Base-by-base conservation (phyloP, 352 stramenopile species). In the Phytophthora pini region DNA sequence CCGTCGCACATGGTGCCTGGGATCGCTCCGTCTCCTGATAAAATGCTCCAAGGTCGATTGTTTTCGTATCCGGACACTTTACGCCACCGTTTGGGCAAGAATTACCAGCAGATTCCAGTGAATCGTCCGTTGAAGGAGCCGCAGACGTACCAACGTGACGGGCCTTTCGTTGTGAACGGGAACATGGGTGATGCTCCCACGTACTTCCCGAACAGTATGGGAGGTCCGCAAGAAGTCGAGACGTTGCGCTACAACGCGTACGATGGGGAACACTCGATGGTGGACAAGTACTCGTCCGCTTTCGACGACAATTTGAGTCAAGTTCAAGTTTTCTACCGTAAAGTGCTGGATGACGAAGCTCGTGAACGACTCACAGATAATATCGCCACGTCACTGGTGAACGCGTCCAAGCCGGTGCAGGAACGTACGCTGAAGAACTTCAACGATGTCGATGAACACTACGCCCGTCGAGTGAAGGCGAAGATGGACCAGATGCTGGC, bases 21-120 rank as follows among this genome's bases (percentile, higher is more conserved):
- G n/a, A 88, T 97, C 29, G 84, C 90, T 15, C 76, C 89, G 4
- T 96, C 85, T 13, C 84, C 88, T 4, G 90, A 97, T 56, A 94
- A 95, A 58, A 93, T 97, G 87, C 77, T 97, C 6, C 84, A 94
- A 65, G 85, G 80, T 11, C 80, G 92, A 10, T 76, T 97, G 65
- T 97, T 97, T 59, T 95, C 84, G 51, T 98, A 97, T 74, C 82
- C 83, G 11, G 90, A 97, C 65, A 94, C 90, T 11, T 84, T 95
- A 46, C 82, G 86, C 44, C 87, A 98, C 67, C 88, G 91, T 50
- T 72, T 98, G 20, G 92, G 92, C 10, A 81, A 87, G 24, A 97
- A 98, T 72, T 96, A 97, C 68, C 80, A 96, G 50, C 76, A 92
- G 59, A 88, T 97, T 52, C 91, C 92, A 2, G 88, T 97, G 11